phyloP scores from a whole-genome alignment of 1,284 basidiomycete species.

The Melampsora americana region DNA sequence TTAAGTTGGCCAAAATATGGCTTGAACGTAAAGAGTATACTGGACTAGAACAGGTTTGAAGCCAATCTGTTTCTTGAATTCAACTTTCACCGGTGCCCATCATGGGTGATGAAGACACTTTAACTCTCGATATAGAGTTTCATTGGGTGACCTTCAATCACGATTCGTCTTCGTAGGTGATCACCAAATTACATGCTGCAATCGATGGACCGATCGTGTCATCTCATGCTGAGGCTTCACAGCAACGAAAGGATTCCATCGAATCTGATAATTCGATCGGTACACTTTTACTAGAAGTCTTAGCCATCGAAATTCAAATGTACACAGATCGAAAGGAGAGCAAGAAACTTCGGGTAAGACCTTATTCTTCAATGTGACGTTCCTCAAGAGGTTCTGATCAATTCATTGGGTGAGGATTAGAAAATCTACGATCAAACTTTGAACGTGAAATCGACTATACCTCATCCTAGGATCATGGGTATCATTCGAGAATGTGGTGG shows the following conservation, averaged over 20 bases:
- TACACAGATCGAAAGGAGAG: slow-evolving; percentile 92
- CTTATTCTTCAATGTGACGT: too few relatives aligned
- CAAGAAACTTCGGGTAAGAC: slow-evolving; percentile 81
- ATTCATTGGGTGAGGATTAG: slow-evolving; percentile 56
- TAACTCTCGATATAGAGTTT: too few relatives aligned
- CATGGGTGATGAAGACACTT: too few relatives aligned
- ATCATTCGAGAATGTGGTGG: slow-evolving; percentile 98
- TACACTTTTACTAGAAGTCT: slow-evolving; percentile 92
- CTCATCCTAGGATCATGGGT: slow-evolving; percentile 97
- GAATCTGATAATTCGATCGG: slow-evolving; percentile 81
- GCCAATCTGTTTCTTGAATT: too few relatives aligned
- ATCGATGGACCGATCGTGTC: slow-evolving; percentile 16
- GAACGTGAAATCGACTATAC: slow-evolving; percentile 89
- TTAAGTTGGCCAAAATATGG: slow-evolving; percentile 97
- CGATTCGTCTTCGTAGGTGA: slow-evolving; percentile 13
- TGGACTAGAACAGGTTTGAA: slow-evolving; percentile 71
- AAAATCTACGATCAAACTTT: slow-evolving; percentile 96
- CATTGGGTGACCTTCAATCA: not conserved
- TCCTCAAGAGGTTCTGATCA: not conserved
- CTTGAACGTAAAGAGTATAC: slow-evolving; percentile 86
- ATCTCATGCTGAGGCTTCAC: not conserved
- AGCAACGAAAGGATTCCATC: slow-evolving; percentile 2
- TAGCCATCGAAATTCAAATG: slow-evolving; percentile 99
- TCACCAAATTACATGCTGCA: slow-evolving; percentile 35
- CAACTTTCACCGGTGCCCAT: not conserved